Evolutionary conservation across 257 asterid species (phyloP), one percentile per base, ranked within the genome.

Genomic region (Leonotis leonurus): DNA sequence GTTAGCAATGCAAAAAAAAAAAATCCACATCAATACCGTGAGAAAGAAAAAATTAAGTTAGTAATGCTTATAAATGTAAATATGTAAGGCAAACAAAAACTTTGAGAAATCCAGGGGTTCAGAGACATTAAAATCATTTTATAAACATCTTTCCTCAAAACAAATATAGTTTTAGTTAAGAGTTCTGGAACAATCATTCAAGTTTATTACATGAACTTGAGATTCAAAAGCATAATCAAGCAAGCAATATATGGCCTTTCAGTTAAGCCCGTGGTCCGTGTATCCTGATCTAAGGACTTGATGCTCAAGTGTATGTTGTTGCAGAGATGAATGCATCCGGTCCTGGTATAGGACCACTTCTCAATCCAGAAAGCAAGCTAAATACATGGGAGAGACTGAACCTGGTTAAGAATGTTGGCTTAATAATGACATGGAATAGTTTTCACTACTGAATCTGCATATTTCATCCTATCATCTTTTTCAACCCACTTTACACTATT

Each of bases 321-420:
- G 10, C 6, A 22, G 36, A 48, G 46, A 62, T 56, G 43, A n/a
- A 33, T 33, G 39, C 37, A 64, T 22, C 71, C 25, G 25, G 26
- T 22, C 71, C 25, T 39, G 26, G 3, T 10, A 32, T 45, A 62
- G 66, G 73, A 65, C 71, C 45, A 51, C 45, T 53, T 61, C 35
- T 12, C 27, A 16, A 30, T 30, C 41, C 26, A 32, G 39, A 37
- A 73, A 73, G 48, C 59, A 39, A 43, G 65, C 65, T 22, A 17
- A 62, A 75, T 70, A 16, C 73, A 70, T 45, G 68, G 48, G 69
- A 67, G 70, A 29, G 8, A 10, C 21, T 56, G 89, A 80, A 83
- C 82, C 80, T 78, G 68, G 81, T 55, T 73, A 26, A 44, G 46
- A 70, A 73, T 80, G 48, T 50, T 62, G 77, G 70, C 25, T 69